Evolutionary conservation across 768 basidiomycete species (phyloP).

Genomic region (Kwoniella sp.): DNA sequence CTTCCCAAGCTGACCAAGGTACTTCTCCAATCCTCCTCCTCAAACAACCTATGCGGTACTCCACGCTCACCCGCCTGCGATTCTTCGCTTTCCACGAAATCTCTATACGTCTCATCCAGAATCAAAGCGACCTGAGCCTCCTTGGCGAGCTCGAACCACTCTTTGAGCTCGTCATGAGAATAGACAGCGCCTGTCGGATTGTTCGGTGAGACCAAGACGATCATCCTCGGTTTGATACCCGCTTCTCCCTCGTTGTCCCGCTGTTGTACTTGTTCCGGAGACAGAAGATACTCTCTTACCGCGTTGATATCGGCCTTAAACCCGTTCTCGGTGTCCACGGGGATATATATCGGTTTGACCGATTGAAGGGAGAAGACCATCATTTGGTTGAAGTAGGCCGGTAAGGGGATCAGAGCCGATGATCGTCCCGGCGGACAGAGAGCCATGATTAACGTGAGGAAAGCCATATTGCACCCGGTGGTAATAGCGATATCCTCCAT

Average conservation of each 20-base stretch:
- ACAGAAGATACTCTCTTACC: constrained; percentile 36
- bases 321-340: constrained; percentile 61
- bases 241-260: constrained; percentile 8
- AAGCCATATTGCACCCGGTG: constrained; percentile 74
- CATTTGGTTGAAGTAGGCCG: constrained; percentile 62
- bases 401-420: constrained; percentile 67
- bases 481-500: constrained; percentile 69
- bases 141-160: constrained; percentile 67
- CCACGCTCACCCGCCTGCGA: constrained; percentile 22
- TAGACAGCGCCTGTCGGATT: constrained; percentile 70
- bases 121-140: constrained; percentile 67
- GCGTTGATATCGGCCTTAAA: constrained; percentile 66
- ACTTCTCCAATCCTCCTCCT: constrained; percentile 63
- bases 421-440: constrained; percentile 73
- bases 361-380: constrained; percentile 71
- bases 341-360: constrained; percentile 65
- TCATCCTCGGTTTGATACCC: constrained; percentile 66
- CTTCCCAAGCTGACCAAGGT: constrained; percentile 73
- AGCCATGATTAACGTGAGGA: constrained; percentile 65
- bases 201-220: constrained; percentile 64
- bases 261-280: constrained; percentile 57
- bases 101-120: constrained; percentile 87
- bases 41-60: constrained; percentile 53
- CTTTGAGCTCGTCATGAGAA: constrained; percentile 62
- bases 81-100: constrained; percentile 61